A percentile compares a stretch with the other conserved stretches of the same genome.
Conservation (phyloP, 441 rosid genomes). For the Dalechampia spathulata region DNA sequence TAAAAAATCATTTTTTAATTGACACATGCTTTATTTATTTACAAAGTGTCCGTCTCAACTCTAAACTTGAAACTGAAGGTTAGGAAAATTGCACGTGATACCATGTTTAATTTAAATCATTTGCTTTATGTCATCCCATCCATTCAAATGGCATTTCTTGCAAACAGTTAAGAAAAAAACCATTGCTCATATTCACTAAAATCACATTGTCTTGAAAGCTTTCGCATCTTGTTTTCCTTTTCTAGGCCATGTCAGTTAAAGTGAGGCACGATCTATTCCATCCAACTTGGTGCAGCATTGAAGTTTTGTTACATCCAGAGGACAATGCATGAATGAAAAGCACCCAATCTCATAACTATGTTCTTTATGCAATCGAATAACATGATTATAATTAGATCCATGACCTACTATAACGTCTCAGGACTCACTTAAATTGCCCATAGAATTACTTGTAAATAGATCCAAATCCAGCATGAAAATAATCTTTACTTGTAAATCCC, state of each 20-base stretch:
- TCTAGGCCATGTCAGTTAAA: neutral
- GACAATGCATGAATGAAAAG: too few species aligned
- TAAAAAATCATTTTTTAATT: too few species aligned
- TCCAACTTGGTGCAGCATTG: neutral
- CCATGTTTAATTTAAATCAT: too few species aligned
- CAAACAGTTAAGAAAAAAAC: too few species aligned
- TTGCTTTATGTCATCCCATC: too few species aligned
- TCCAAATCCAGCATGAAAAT: neutral
- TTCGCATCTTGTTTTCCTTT: too few species aligned
- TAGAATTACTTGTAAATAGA: neutral
- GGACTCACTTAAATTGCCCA: neutral
- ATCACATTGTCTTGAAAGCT: neutral
- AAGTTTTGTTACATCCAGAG: neutral
- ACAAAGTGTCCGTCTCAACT: too few species aligned
- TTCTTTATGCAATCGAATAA: neutral
- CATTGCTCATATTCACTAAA: neutral
- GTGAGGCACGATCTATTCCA: neutral
- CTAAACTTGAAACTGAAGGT: too few species aligned
- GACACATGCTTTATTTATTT: too few species aligned
- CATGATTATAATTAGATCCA: neutral
- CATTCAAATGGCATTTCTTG: too few species aligned
- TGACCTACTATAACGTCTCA: neutral
- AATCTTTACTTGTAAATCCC: neutral
- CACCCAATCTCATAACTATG: too few species aligned
- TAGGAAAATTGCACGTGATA: too few species aligned